Conservation (phyloP, 768 basidiomycete genomes). For the Thelephora ganbajun region DNA sequence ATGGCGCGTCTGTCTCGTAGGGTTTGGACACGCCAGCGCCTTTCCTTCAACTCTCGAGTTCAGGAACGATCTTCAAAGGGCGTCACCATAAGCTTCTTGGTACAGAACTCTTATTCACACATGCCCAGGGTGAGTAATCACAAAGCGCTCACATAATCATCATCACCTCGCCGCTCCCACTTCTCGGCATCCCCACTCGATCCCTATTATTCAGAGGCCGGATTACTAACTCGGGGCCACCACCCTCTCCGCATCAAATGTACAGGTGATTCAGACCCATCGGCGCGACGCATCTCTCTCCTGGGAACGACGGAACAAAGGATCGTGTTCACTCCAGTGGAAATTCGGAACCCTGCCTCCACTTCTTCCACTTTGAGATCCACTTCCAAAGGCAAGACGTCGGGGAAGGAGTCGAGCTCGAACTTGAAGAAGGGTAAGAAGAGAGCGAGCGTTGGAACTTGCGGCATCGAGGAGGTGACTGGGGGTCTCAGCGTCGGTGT, state of each 20-base stretch:
- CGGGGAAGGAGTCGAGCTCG: too few relatives aligned
- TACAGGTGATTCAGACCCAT: not conserved
- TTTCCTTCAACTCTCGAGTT: not conserved
- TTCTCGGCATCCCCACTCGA: too few relatives aligned
- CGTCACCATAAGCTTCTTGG: not conserved
- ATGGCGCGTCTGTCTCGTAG: not conserved
- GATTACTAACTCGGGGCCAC: too few relatives aligned
- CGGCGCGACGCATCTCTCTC: not conserved
- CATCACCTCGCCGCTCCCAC: too few relatives aligned
- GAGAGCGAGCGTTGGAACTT: too few relatives aligned
- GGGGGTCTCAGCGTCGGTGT: too few relatives aligned
- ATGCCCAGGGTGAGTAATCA: not conserved
- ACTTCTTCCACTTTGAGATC: too few relatives aligned
- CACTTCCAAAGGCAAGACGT: too few relatives aligned
- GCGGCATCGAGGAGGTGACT: too few relatives aligned
- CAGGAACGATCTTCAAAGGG: not conserved
- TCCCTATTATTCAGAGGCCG: too few relatives aligned
- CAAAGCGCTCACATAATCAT: not conserved
- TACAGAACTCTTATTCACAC: not conserved
- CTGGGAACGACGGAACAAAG: not conserved
- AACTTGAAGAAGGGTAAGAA: too few relatives aligned
- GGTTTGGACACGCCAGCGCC: not conserved
- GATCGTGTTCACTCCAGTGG: not conserved
- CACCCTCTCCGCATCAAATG: not conserved
- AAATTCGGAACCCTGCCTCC: too few relatives aligned